Percentiles rank a stretch among this genome's conserved stretches.
These are phyloP conservation scores for Pholiota microspora DNA, from an alignment of 768 basidiomycete species.

Conservation along the genomic window DNA sequence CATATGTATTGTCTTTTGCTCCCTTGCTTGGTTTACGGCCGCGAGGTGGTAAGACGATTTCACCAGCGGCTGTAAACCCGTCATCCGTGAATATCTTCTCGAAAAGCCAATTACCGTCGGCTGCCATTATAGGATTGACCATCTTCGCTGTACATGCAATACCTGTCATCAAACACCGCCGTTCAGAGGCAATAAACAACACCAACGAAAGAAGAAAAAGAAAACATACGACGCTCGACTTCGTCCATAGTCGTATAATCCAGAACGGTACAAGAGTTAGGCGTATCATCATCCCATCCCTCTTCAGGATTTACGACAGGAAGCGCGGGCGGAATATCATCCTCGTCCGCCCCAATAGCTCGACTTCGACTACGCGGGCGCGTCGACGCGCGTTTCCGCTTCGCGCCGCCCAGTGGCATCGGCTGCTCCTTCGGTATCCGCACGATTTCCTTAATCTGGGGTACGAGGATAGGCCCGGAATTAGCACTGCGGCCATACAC, in stretches of 20 bases:
- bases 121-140: constrained; percentile 59
- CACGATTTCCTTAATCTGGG: constrained; percentile 68
- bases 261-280: constrained; percentile 60
- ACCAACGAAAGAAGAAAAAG: not conserved
- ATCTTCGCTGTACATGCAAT: constrained; percentile 75
- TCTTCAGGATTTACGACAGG: constrained; percentile 52
- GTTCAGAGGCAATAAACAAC: constrained; percentile 4
- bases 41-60: constrained; percentile 76
- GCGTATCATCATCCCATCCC: constrained; percentile 86
- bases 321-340: constrained; percentile 19
- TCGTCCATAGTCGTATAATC: constrained; percentile 64
- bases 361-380: constrained; percentile 59
- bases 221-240: constrained; percentile 65
- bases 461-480: constrained; percentile 49
- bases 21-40: constrained; percentile 85
- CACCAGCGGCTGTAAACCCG: constrained; percentile 88
- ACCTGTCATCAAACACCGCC: constrained; percentile 40
- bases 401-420: constrained; percentile 28
- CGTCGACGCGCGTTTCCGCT: constrained; percentile 32
- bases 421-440: constrained; percentile 46
- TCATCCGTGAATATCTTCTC: constrained; percentile 92
- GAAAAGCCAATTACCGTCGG: constrained; percentile 73
- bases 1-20: constrained; percentile 85
- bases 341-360: constrained; percentile 39
- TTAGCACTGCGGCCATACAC: constrained; percentile 62